A percentile compares a stretch with the other conserved stretches of the same genome.
phyloP scores from a whole-genome alignment of 805 yeast genomes.

The Wickerhamomyces rabaulensis region DNA sequence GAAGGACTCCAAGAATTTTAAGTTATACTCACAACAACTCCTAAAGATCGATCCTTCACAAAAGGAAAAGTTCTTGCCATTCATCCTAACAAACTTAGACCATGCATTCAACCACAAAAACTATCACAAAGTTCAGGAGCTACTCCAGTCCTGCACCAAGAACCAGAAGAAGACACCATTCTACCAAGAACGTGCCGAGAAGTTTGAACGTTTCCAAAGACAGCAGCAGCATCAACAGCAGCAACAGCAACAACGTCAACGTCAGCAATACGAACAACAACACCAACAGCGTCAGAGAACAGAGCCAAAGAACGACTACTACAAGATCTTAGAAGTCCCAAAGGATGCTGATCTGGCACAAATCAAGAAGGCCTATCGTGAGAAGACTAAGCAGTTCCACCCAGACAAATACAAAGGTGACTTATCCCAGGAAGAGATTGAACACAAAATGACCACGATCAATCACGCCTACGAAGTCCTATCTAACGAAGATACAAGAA shows the following conservation, averaged over 20 bases:
- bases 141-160: constrained; percentile 35
- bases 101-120: constrained; percentile 28
- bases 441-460: constrained; percentile 82
- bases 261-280: constrained; percentile 33
- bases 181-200: constrained; percentile 26
- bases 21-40: constrained; percentile 24
- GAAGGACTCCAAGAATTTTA: constrained; percentile 23
- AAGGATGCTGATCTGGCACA: constrained; percentile 64
- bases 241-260: constrained; percentile 42
- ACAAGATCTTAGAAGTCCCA: constrained; percentile 67
- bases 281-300: constrained; percentile 34
- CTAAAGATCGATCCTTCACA: constrained; percentile 11
- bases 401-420: constrained; percentile 87
- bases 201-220: constrained; percentile 19
- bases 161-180: constrained; percentile 31
- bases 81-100: constrained; percentile 30
- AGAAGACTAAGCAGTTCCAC: constrained; percentile 74
- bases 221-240: constrained; percentile 37
- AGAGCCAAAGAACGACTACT: constrained; percentile 58
- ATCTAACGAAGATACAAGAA: constrained; percentile 57
- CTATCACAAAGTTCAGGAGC: constrained; percentile 33
- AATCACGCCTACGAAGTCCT: constrained; percentile 90
- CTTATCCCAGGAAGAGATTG: constrained; percentile 61
- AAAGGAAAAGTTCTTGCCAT: constrained; percentile 33
- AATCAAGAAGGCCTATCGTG: constrained; percentile 76